phyloP scores from a whole-genome alignment of 768 basidiomycete species.

The Suillus luteus region DNA sequence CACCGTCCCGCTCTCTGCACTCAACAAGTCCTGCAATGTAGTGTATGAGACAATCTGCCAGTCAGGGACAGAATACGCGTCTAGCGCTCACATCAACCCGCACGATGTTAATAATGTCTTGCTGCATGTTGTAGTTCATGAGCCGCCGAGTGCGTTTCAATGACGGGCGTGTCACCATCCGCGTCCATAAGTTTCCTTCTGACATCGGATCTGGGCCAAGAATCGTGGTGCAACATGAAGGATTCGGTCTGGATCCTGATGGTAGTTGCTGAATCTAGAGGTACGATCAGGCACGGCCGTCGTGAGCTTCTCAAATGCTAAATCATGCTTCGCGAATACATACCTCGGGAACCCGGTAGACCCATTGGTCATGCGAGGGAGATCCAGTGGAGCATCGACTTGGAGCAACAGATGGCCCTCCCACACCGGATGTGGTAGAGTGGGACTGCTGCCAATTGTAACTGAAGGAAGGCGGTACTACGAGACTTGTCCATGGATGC shows the following conservation, averaged over 20 bases:
- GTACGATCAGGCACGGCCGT: neutral
- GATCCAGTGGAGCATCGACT: neutral
- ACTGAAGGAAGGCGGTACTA: neutral
- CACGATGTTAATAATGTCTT: neutral
- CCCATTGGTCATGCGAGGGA: neutral
- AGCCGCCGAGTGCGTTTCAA: neutral
- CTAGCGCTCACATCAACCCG: conserved; percentile 3
- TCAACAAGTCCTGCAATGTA: neutral
- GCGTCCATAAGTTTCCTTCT: conserved; percentile 7
- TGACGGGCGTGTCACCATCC: conserved; percentile 8
- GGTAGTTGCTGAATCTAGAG: conserved; percentile 2
- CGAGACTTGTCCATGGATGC: neutral
- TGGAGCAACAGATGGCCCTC: neutral
- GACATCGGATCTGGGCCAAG: neutral
- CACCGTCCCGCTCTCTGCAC: conserved; percentile 8
- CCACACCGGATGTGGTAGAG: neutral
- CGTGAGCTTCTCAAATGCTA: conserved; percentile 1
- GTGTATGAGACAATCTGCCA: neutral
- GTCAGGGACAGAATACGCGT: neutral
- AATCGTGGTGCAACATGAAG: neutral
- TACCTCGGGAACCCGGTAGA: conserved; percentile 1
- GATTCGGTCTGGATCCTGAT: neutral
- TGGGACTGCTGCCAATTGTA: neutral
- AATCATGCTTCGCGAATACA: neutral
- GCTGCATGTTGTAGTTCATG: neutral